A percentile compares a stretch with the other conserved stretches of the same genome.
phyloP scores from a whole-genome alignment of 208 protist genomes.

The Naegleria gruberi region DNA sequence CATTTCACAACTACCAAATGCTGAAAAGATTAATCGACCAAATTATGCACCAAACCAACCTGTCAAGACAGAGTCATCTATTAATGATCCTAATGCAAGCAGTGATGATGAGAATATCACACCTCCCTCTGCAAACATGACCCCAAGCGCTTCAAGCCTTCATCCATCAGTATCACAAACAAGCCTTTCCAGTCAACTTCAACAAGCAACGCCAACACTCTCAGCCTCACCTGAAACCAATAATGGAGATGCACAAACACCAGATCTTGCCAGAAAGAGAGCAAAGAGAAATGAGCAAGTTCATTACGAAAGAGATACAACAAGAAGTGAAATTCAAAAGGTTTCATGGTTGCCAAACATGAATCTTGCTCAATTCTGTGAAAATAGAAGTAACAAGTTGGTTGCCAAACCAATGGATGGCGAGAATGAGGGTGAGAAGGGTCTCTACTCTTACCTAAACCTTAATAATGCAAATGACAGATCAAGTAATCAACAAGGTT shows the following conservation, averaged over 20 bases:
- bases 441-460: not conserved
- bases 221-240: not conserved
- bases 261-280: not conserved
- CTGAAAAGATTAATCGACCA: not conserved
- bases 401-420: not conserved
- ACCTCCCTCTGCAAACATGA: not conserved
- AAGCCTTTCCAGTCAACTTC: not conserved
- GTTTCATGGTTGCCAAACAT: not conserved
- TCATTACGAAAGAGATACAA: not conserved
- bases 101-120: not conserved
- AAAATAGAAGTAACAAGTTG: not conserved
- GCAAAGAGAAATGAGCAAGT: not conserved
- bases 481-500: not conserved
- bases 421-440: not conserved
- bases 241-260: not conserved
- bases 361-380: not conserved
- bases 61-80: not conserved
- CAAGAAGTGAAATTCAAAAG: not conserved
- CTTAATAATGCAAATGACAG: not conserved
- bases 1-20: constrained; percentile 12
- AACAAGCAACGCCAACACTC: not conserved
- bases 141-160: not conserved
- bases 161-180: not conserved
- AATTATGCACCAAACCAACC: constrained; percentile 18
- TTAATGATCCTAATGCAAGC: not conserved